Percentiles rank a stretch among this genome's conserved stretches.
Evolutionary conservation across 352 stramenopile genomes (phyloP).

Genomic region (Phytophthora hybrid): DNA sequence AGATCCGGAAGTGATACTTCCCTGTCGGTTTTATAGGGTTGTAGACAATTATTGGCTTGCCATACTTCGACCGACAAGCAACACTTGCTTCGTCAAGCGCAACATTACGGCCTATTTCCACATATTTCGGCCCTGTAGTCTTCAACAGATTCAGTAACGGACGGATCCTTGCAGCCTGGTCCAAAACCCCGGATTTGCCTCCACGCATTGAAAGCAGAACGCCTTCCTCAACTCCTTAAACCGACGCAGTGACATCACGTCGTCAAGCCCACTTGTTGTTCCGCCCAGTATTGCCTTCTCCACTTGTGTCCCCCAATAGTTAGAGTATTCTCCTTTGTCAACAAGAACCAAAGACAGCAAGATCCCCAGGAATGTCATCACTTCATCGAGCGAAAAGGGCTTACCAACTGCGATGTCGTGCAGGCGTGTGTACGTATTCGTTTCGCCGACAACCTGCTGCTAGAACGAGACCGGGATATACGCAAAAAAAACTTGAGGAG

Average conservation of each 20-base stretch:
- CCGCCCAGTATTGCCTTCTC: conserved; percentile 26
- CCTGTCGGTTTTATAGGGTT: conserved; percentile 21
- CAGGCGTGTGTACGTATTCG: conserved; percentile 10
- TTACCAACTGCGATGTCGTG: background rate
- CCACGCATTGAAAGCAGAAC: conserved; percentile 30
- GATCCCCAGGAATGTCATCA: conserved; percentile 14
- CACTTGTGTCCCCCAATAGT: conserved; percentile 42
- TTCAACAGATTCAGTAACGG: conserved; percentile 5
- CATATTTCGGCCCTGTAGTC: conserved; percentile 2
- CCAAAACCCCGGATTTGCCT: background rate
- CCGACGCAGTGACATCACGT: conserved; percentile 26
- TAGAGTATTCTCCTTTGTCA: conserved; percentile 39
- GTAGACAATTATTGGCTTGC: conserved; percentile 5
- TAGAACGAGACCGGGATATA: conserved; percentile 38
- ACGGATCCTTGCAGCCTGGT: background rate
- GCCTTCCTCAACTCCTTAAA: conserved; percentile 31
- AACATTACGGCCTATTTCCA: conserved; percentile 4
- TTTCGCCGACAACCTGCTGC: conserved; percentile 29
- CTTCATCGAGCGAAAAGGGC: background rate
- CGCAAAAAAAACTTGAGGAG: conserved; percentile 30
- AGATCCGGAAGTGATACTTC: conserved; percentile 46
- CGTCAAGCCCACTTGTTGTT: conserved; percentile 5
- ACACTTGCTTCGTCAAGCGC: conserved; percentile 19
- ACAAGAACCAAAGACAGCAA: conserved; percentile 19
- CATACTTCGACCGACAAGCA: conserved; percentile 5